Evolutionary conservation across 768 basidiomycete genomes (phyloP).

Genomic region (Russula ochroleuca): DNA sequence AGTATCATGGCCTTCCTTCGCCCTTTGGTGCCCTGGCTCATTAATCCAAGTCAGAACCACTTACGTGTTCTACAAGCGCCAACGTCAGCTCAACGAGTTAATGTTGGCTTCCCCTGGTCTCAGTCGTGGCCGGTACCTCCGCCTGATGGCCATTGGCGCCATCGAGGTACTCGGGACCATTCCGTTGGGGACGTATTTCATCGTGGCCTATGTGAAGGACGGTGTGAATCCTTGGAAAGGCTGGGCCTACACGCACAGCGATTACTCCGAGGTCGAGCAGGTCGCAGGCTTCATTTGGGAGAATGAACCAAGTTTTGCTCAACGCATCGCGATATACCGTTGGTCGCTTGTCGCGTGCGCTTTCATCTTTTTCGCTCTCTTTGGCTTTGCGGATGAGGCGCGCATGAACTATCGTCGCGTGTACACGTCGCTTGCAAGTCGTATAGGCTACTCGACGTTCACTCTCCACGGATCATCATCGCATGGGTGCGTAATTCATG

Average conservation of each 20-base stretch:
- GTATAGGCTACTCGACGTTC: conserved; percentile 29
- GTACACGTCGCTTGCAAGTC: conserved; percentile 8
- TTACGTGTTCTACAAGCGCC: conserved; percentile 30
- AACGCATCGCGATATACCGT: not conserved
- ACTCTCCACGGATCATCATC: conserved; percentile 6
- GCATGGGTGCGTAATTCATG: conserved; percentile 5
- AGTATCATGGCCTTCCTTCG: conserved; percentile 12
- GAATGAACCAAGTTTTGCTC: not conserved
- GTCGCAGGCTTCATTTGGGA: conserved; percentile 41
- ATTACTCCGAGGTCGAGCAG: conserved; percentile 41
- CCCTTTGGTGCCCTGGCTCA: not conserved
- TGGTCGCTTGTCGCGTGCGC: not conserved
- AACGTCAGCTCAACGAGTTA: conserved; percentile 28
- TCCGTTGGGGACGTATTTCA: not conserved
- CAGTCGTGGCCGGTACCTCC: conserved; percentile 27
- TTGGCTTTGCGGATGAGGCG: not conserved
- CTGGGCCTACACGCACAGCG: conserved; percentile 49
- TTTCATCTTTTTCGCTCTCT: not conserved
- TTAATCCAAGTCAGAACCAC: conserved; percentile 29
- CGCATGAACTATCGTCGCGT: not conserved
- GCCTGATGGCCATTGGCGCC: not conserved
- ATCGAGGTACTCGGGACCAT: not conserved
- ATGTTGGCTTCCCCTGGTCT: conserved; percentile 35
- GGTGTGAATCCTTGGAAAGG: conserved; percentile 35
- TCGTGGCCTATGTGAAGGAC: not conserved